phyloP scores from a whole-genome alignment of 441 rosid genomes.

The Biscutella laevigata region DNA sequence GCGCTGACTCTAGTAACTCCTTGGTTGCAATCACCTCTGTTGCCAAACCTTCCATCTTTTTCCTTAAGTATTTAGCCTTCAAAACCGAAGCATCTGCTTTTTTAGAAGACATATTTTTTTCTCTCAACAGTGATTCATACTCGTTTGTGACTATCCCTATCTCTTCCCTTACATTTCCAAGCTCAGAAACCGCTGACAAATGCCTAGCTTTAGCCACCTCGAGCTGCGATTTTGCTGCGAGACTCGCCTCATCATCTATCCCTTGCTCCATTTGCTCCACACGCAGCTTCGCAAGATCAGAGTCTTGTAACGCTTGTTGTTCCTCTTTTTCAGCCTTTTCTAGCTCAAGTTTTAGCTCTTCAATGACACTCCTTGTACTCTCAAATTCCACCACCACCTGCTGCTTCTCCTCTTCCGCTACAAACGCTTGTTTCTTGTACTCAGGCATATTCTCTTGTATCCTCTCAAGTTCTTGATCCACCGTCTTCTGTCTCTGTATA shows the following conservation, averaged over 20 bases:
- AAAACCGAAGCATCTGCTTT: constrained; percentile 58
- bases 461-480: constrained; percentile 70
- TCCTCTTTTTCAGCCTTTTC: constrained; percentile 81
- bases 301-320: constrained; percentile 83
- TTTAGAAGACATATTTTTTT: constrained; percentile 47
- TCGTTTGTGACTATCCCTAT: constrained; percentile 41
- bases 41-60: constrained; percentile 60
- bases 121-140: constrained; percentile 40
- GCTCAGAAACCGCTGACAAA: constrained; percentile 55
- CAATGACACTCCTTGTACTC: constrained; percentile 54
- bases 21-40: constrained; percentile 69
- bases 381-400: constrained; percentile 62
- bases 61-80: constrained; percentile 70
- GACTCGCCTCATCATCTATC: constrained; percentile 63
- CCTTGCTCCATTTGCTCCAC: constrained; percentile 89
- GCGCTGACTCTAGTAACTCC: constrained; percentile 73
- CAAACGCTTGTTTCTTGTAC: constrained; percentile 44
- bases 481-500: constrained; percentile 52
- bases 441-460: constrained; percentile 60
- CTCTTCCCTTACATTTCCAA: constrained; percentile 55
- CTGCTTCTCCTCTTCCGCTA: constrained; percentile 50
- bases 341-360: constrained; percentile 65
- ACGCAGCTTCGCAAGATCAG: constrained; percentile 71
- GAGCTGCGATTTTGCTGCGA: constrained; percentile 77
- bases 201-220: constrained; percentile 85